Percentiles rank a stretch among this genome's conserved stretches.
These are phyloP conservation scores for Trichoderma breve DNA, from an alignment of 2,329 filamentous ascomycete species.

Conservation along the genomic window DNA sequence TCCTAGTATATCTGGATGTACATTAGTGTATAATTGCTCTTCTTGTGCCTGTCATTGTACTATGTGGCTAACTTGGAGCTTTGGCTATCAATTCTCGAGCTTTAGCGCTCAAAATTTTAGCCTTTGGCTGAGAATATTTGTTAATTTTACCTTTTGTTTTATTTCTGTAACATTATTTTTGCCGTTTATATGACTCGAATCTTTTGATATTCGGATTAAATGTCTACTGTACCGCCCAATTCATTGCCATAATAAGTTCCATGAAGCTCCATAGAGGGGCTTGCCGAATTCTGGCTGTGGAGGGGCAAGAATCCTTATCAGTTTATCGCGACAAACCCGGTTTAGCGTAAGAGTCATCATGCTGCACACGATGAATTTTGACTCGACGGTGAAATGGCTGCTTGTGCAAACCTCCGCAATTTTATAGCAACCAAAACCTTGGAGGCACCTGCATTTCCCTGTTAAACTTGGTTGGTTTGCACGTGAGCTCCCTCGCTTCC, in stretches of 20 bases:
- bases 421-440: constrained; percentile 27
- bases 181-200: background rate
- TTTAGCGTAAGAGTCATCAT: constrained; percentile 42
- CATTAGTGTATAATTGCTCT: too few relatives aligned
- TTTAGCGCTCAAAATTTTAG: background rate
- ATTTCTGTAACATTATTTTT: background rate
- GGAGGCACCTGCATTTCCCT: background rate
- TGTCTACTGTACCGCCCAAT: background rate
- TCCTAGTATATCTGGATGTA: too few relatives aligned
- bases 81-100: background rate
- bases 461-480: background rate
- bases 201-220: background rate
- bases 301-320: constrained; percentile 41
- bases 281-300: constrained; percentile 33
- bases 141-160: background rate
- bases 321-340: constrained; percentile 36
- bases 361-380: constrained; percentile 46
- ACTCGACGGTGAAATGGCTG: constrained; percentile 37
- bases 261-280: constrained; percentile 13
- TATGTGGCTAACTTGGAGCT: background rate
- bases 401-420: constrained; percentile 18
- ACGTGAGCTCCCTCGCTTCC: background rate
- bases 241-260: background rate
- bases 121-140: background rate
- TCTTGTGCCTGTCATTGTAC: background rate